Conservation (phyloP, 257 asterid genomes). For the Gentiana macrophylla region DNA sequence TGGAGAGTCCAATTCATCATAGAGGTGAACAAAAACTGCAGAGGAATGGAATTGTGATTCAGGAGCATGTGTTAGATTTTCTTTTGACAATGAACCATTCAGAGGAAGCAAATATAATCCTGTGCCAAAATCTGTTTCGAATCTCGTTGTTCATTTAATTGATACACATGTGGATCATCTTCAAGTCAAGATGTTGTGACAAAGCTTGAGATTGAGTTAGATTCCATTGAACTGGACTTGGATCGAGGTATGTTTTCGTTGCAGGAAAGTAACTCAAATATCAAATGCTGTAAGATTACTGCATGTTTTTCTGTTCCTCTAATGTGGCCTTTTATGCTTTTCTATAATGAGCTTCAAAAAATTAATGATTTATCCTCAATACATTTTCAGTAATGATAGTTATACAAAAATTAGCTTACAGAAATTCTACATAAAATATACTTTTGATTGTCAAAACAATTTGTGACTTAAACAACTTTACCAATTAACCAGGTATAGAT, state of each 20-base stretch:
- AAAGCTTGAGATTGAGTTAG: conserved; percentile 88
- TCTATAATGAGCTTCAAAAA: no score
- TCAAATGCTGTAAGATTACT: no score
- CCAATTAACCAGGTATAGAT: no score
- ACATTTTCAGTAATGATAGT: no score
- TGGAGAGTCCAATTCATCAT: conserved; percentile 40
- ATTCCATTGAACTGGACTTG: conserved; percentile 69
- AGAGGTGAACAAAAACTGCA: conserved; percentile 23
- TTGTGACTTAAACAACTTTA: no score
- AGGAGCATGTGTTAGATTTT: conserved; percentile 72
- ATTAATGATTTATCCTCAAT: no score
- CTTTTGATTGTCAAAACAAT: no score
- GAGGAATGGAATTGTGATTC: conserved; percentile 58
- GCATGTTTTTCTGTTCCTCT: no score
- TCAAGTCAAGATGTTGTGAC: conserved; percentile 79
- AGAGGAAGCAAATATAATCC: conserved; percentile 95
- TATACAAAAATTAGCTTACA: no score
- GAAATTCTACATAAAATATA: no score
- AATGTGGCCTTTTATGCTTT: no score
- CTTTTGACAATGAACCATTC: conserved; percentile 90
- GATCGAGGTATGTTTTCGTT: conserved; percentile 53
- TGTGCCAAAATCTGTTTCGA: conserved; percentile 73
- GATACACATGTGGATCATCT: conserved; percentile 97
- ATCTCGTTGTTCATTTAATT: conserved; percentile 77
- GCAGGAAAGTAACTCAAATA: no score